Base-by-base conservation (phyloP, 345 rosid genomes). In the Euphorbia pulcherrima region DNA sequence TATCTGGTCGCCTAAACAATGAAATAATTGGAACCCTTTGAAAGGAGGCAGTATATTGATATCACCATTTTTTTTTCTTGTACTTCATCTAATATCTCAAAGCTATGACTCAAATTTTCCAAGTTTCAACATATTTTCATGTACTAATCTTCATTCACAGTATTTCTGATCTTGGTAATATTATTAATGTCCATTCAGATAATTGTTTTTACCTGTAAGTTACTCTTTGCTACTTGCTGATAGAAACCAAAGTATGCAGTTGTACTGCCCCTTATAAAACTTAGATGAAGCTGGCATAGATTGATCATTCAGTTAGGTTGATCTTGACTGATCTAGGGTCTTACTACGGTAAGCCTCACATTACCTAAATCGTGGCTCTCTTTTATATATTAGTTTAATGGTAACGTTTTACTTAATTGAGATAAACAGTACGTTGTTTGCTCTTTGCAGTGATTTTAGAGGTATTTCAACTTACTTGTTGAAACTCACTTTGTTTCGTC, bases 91-190 rank as follows among this genome's bases (percentile, higher is more conserved):
- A 26, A 52, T 53, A 33, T 33, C 37, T 33, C 37, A 33, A n/a
- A 33, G 37, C 69, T 67, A 67, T 16, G 54, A 48, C 13, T 37
- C 50, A 27, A 29, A 60, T 50, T 60, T 12, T 28, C 62, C 6
- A 71, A 67, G 60, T 71, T 28, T 71, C 60, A 61, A 30, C 61
- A 60, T 61, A 47, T 69, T 28, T n/a, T 37, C n/a, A 23, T 26
- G 21, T 59, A 10, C 52, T 52, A 41, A 12, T 54, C 70, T 64
- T 23, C 33, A 54, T 28, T 70, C 72, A 50, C 53, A 29, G 65
- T n/a, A 27, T 29, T 64, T 48, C 68, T 64, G 68, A 76, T 80
- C 76, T 70, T 72, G 79, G 69, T 68, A 65, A 7, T 48, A 44
- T 44, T 60, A n/a, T 52, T 6, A 9, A n/a, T 70, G 68, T 24